Evolutionary conservation across 2,329 filamentous ascomycete species (phyloP).

Genomic region (Xenosphaeropsis pyriputrescens): DNA sequence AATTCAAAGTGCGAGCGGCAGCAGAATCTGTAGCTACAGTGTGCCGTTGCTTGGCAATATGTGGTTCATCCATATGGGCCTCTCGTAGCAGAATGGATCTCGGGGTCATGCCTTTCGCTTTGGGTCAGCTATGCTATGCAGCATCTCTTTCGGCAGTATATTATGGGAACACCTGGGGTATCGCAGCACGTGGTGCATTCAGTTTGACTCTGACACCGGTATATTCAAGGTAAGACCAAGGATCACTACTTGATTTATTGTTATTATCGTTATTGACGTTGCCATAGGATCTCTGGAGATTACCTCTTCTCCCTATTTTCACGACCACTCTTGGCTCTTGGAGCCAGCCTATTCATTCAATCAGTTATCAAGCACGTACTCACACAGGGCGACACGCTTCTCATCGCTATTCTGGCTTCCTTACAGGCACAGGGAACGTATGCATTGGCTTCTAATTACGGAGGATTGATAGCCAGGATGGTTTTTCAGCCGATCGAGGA

Average conservation of each 20-base stretch:
- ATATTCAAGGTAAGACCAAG: slow-evolving; percentile 12
- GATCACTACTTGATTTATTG: too few relatives aligned
- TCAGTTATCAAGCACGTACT: slow-evolving; percentile 83
- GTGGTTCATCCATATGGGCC: slow-evolving; percentile 53
- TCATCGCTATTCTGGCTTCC: slow-evolving; percentile 65
- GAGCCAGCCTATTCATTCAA: slow-evolving; percentile 74
- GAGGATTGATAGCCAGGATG: slow-evolving; percentile 73
- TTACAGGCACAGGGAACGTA: slow-evolving; percentile 80
- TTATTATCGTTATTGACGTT: background rate
- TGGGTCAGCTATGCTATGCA: slow-evolving; percentile 73
- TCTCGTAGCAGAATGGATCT: slow-evolving; percentile 34
- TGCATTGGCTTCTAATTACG: slow-evolving; percentile 87
- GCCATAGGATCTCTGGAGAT: too few relatives aligned
- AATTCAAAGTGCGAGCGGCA: slow-evolving; percentile 65
- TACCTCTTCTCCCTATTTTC: slow-evolving; percentile 37
- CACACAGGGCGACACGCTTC: slow-evolving; percentile 85
- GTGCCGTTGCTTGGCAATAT: slow-evolving; percentile 60
- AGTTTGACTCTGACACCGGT: slow-evolving; percentile 44
- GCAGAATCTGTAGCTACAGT: slow-evolving; percentile 79
- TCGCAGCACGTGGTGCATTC: slow-evolving; percentile 46
- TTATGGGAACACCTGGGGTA: slow-evolving; percentile 37
- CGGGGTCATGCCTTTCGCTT: slow-evolving; percentile 76
- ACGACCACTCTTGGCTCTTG: slow-evolving; percentile 53
- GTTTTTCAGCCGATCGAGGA: slow-evolving; percentile 94
- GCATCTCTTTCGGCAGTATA: slow-evolving; percentile 57